These are phyloP conservation scores for Xerocomus amazonicus DNA, from an alignment of 1,284 basidiomycete genomes.

Conservation along the genomic window DNA sequence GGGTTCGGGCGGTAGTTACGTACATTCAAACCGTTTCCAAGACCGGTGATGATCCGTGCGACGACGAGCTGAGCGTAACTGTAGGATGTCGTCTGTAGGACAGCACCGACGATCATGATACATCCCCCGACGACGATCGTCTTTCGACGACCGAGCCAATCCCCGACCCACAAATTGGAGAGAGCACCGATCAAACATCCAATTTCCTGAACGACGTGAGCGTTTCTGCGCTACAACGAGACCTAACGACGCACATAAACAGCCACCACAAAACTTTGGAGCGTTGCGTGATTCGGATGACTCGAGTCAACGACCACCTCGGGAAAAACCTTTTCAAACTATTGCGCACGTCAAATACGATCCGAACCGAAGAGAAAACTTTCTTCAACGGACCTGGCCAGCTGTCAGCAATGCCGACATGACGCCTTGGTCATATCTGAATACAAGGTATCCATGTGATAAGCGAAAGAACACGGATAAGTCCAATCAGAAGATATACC, in stretches of 20 bases:
- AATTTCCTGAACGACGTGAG: conserved; percentile 23
- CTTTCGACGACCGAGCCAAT: conserved; percentile 46
- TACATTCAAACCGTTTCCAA: conserved; percentile 69
- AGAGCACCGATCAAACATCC: conserved; percentile 45
- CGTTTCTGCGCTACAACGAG: neutral
- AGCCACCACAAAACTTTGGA: conserved; percentile 33
- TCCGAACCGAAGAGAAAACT: neutral
- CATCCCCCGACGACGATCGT: conserved; percentile 47
- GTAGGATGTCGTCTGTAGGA: conserved; percentile 47
- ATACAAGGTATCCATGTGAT: neutral
- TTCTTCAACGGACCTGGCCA: conserved; percentile 17
- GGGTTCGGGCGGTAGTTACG: conserved; percentile 10
- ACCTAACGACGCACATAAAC: conserved; percentile 22
- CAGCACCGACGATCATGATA: conserved; percentile 52
- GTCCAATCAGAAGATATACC: conserved; percentile 17
- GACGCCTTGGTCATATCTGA: conserved; percentile 34
- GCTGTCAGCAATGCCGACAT: conserved; percentile 34
- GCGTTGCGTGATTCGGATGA: conserved; percentile 30
- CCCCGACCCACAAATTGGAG: conserved; percentile 46
- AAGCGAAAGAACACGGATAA: conserved; percentile 3
- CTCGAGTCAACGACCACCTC: conserved; percentile 27
- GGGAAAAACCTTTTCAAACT: conserved; percentile 32
- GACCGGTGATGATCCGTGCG: conserved; percentile 46
- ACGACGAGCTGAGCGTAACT: conserved; percentile 49
- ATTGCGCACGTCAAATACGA: conserved; percentile 3